Evolutionary conservation across 192 early-diverging fungal genomes (phyloP).

Genomic region (Diversispora epigaea): DNA sequence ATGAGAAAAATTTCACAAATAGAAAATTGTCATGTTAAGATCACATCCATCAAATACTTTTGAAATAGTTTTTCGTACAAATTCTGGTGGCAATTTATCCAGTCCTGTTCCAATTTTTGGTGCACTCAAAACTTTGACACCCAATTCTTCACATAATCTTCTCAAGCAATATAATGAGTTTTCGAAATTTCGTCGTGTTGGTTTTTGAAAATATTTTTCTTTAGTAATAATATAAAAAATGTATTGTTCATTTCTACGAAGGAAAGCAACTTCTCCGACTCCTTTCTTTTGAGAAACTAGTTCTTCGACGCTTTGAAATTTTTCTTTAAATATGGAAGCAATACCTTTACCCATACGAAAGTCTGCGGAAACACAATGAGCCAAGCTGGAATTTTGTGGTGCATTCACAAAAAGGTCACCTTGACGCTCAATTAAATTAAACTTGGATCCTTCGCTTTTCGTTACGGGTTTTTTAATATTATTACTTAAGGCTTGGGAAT

Average conservation of each 20-base stretch:
- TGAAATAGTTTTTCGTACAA: not conserved
- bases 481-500: no score
- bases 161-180: conserved; percentile 21
- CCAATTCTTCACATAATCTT: conserved; percentile 33
- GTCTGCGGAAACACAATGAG: conserved; percentile 37
- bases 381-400: conserved; percentile 30
- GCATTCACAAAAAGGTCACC: conserved; percentile 33
- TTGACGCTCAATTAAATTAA: conserved; percentile 38
- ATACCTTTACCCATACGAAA: conserved; percentile 36
- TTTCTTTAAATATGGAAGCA: conserved; percentile 33
- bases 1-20: conserved; percentile 14
- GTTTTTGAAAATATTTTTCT: conserved; percentile 29
- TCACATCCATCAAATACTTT: conserved; percentile 26
- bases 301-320: conserved; percentile 31
- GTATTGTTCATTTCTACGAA: conserved; percentile 26
- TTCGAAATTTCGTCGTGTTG: conserved; percentile 33
- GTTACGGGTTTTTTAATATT: not conserved
- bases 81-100: conserved; percentile 30
- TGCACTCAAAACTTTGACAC: conserved; percentile 34
- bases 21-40: conserved; percentile 31
- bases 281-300: conserved; percentile 31
- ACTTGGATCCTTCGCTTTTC: not conserved
- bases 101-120: conserved; percentile 32
- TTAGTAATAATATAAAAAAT: conserved; percentile 44
- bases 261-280: conserved; percentile 35